These are phyloP conservation scores for Leccinum griseonigrum DNA, from an alignment of 1,284 basidiomycete genomes.

Conservation along the genomic window DNA sequence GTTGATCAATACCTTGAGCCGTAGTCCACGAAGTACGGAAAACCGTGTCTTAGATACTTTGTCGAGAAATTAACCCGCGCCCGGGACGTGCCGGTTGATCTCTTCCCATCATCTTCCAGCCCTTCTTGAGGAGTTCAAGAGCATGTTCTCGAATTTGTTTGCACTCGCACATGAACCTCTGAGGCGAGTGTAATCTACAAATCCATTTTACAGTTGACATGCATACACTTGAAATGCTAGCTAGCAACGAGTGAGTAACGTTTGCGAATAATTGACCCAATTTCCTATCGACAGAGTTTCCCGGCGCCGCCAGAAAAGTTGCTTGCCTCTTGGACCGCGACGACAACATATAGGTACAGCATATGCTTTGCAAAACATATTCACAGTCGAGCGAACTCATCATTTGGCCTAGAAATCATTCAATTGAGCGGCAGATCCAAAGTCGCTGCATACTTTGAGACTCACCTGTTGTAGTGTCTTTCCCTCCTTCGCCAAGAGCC, in stretches of 20 bases:
- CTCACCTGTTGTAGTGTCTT: slow-evolving; percentile 27
- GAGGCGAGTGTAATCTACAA: too few relatives aligned
- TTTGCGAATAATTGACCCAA: neutral
- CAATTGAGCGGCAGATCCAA: slow-evolving; percentile 2
- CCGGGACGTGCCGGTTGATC: too few relatives aligned
- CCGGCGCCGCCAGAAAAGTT: slow-evolving; percentile 19
- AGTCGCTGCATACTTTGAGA: neutral
- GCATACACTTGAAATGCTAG: neutral
- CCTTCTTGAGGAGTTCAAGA: too few relatives aligned
- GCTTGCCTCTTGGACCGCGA: slow-evolving; percentile 1
- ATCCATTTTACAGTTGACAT: too few relatives aligned
- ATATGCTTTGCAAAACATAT: too few relatives aligned
- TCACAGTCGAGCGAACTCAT: neutral
- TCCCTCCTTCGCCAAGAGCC: slow-evolving; percentile 52
- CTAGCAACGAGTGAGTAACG: slow-evolving; percentile 8
- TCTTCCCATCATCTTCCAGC: too few relatives aligned
- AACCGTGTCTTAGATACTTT: too few relatives aligned
- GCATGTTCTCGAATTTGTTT: too few relatives aligned
- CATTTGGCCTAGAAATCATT: slow-evolving; percentile 16
- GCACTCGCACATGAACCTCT: too few relatives aligned
- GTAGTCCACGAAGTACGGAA: too few relatives aligned
- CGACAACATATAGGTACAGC: neutral
- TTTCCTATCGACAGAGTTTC: slow-evolving; percentile 11
- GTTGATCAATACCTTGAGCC: too few relatives aligned
- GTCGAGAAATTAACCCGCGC: too few relatives aligned